Evolutionary conservation across 805 yeast species (phyloP), one percentile per base, ranked within the genome.

Genomic region (Saturnispora diversa): DNA sequence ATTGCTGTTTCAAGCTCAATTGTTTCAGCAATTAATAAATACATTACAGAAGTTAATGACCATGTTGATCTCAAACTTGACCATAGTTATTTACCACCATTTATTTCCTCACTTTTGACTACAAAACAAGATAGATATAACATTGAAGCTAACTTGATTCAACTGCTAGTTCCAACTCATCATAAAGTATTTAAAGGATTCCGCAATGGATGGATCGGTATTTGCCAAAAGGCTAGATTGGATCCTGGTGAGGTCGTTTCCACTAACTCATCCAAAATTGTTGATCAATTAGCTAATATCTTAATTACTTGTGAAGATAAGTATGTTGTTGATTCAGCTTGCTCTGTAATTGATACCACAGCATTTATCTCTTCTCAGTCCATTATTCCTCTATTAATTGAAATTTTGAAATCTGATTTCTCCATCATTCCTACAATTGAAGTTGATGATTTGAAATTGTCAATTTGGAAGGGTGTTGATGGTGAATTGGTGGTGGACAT

Each of bases 201-300:
- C 66, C 55, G 49, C 2, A 62, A 72, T 44, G 79, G 81, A 2
- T 90, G 97, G 97, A 81, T 86, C 25, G 83, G 83, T 0, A 59
- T 86, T 31, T 77, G 77, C 27, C 73, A 80, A 50, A 64, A 73
- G 34, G 70, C 82, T 6, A 53, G 60, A 2, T 51, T 70, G 23
- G 94, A 88, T 54, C 84, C 95, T 2, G 82, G 82, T 12, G 48
- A 50, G 1, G 55, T 85, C 24, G 72, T 81, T 2, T 25, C 48
- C 0, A 41, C 43, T 3, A 28, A 58, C 31, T 44, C 64, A 3
- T 47, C 37, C 2, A 41, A 34, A n/a, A 52, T 62, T 21, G 50
- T 66, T 15, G 50, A 47, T 2, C 52, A 54, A 3, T 39, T 45
- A 42, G 44, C 51, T 2, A 19, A 21, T 1, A 37, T 41, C 11